These are phyloP conservation scores for Abortiporus biennis DNA, from an alignment of 1,284 basidiomycete species.

Conservation along the genomic window DNA sequence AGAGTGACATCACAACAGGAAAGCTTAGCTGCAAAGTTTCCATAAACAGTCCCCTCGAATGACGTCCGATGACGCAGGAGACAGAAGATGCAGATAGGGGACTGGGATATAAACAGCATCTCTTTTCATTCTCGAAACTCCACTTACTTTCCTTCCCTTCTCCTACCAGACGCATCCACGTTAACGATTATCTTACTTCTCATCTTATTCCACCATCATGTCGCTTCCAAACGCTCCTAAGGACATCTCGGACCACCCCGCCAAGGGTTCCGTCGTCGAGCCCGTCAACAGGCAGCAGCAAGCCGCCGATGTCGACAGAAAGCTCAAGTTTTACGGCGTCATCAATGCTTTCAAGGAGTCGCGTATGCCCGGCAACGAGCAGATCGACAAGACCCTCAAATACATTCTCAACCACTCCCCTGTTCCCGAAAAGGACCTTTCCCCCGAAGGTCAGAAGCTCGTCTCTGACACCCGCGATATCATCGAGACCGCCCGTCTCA, in stretches of 20 bases:
- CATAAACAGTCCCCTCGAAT: not conserved
- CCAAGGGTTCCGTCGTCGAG: constrained; percentile 46
- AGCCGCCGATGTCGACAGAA: constrained; percentile 59
- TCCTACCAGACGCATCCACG: no score
- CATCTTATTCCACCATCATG: constrained; percentile 32
- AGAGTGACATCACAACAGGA: no score
- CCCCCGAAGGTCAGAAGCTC: constrained; percentile 71
- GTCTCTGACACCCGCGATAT: constrained; percentile 72
- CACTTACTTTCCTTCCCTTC: no score
- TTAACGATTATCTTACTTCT: no score
- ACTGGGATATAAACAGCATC: no score
- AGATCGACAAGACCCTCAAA: constrained; percentile 69
- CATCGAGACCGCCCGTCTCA: constrained; percentile 60
- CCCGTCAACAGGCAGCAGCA: constrained; percentile 49
- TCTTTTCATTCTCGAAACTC: no score
- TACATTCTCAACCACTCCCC: constrained; percentile 69
- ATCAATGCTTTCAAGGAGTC: constrained; percentile 76
- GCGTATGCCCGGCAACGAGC: constrained; percentile 73
- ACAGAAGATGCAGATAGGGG: no score
- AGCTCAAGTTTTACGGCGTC: constrained; percentile 71
- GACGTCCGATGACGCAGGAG: no score
- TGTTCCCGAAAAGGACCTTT: constrained; percentile 61
- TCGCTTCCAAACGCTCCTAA: constrained; percentile 56
- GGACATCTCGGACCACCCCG: constrained; percentile 53
- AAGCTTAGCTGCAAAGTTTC: not conserved